phyloP scores from a whole-genome alignment of 768 basidiomycete genomes.

The Tulasnella sp. region DNA sequence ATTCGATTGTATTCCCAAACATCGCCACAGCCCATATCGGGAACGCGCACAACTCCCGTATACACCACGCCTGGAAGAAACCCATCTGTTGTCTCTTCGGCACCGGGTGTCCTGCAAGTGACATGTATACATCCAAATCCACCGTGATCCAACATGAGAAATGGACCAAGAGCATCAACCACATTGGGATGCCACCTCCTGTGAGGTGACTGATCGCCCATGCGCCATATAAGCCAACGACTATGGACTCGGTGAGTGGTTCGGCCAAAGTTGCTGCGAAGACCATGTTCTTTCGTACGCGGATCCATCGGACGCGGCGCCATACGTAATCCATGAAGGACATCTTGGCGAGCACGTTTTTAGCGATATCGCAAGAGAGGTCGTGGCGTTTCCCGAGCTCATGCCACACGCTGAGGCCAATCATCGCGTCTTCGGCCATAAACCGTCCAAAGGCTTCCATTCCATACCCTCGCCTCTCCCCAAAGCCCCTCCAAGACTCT shows the following conservation, averaged over 20 bases:
- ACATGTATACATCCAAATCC: conserved; percentile 73
- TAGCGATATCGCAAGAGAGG: conserved; percentile 81
- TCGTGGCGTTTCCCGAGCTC: conserved; percentile 82
- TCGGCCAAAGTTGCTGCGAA: conserved; percentile 76
- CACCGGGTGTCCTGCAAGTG: conserved; percentile 58
- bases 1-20: conserved; percentile 67
- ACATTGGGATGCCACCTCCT: conserved; percentile 28
- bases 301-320: conserved; percentile 91
- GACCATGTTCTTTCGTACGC: conserved; percentile 92
- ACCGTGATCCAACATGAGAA: conserved; percentile 58
- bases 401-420: conserved; percentile 86
- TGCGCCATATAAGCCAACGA: conserved; percentile 56
- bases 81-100: conserved; percentile 37
- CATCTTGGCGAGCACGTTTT: conserved; percentile 85
- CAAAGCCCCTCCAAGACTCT: not conserved
- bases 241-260: conserved; percentile 82
- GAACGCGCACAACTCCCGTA: conserved; percentile 71
- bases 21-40: conserved; percentile 85
- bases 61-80: conserved; percentile 70
- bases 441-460: conserved; percentile 76
- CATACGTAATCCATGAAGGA: conserved; percentile 71
- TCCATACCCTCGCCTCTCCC: conserved; percentile 1
- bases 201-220: conserved; percentile 37
- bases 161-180: conserved; percentile 49
- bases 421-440: conserved; percentile 98